Evolutionary conservation across 2,329 filamentous ascomycete species (phyloP), one percentile per base, ranked within the genome.

Genomic region (Aotearoamyces nothofagi): DNA sequence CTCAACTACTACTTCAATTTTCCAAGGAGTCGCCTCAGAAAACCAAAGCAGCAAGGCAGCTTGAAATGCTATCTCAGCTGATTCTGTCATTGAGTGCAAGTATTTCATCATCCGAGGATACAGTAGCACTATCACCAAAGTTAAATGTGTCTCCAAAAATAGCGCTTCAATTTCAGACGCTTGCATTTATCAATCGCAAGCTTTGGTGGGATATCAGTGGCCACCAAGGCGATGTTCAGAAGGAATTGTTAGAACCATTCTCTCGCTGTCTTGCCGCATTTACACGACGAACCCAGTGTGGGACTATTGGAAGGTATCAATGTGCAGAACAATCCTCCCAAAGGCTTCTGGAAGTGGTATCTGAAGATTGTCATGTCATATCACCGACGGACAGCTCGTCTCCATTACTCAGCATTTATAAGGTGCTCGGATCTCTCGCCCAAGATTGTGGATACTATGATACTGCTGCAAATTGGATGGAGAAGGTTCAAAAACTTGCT

Each of bases 1-100:
- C 64, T 5, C 66, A 59, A 8, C 52, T 81, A 2, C 54, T 82
- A 2, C 42, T 63, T 5, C 49, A 55, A 5, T 53, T 56, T 30
- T 47, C 44, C 3, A 29, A 32, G 15, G 16, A 17, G 13, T 17
- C 27, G 4, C 51, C 26, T 49, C 50, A 31, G n/a, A 47, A 56
- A 8, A 53, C 56, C 5, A 83, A 79, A 44, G 57, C 63, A 11
- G 60, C 68, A 7, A 69, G 69, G 3, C 76, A 82, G 36, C 54
- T 86, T 11, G 76, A 82, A 27, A 63, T 60, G 0, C 45, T 83
- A 2, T 71, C 75, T 0, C 73, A 79, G 39, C 60, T 61, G 3
- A 54, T 84, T 0, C 54, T 84, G 1, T 66, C 70, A 1, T 52
- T 84, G 1, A 67, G 73, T 15, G 78, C 79, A 1, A 77, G 69